Percentiles rank a stretch among this genome's conserved stretches.
These are phyloP conservation scores for Triticum aestivum DNA, from an alignment of 176 grass and related monocot species.

Conservation along the genomic window DNA sequence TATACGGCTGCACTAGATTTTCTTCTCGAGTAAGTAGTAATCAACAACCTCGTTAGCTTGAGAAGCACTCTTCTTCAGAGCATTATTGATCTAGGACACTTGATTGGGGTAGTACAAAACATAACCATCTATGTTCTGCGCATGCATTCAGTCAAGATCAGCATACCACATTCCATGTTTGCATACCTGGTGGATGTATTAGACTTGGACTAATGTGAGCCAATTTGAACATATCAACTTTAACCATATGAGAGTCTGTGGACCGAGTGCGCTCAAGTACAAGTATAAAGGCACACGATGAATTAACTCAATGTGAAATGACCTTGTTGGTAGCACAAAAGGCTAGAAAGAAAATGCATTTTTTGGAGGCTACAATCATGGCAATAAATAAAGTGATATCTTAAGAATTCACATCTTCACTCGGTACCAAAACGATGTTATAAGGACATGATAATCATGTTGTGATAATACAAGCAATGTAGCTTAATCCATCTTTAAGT, in stretches of 20 bases:
- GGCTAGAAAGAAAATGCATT: too few species aligned
- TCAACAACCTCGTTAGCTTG: too few species aligned
- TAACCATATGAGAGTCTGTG: background rate
- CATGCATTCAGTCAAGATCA: background rate
- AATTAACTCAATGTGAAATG: too few species aligned
- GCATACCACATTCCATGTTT: background rate
- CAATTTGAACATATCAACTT: background rate
- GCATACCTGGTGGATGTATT: background rate
- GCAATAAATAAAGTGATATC: too few species aligned
- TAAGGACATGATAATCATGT: too few species aligned
- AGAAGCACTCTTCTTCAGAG: background rate
- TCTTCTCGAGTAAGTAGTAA: too few species aligned
- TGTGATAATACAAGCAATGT: too few species aligned
- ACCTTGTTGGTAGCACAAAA: background rate
- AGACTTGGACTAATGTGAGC: background rate
- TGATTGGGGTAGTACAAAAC: background rate
- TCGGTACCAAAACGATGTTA: too few species aligned
- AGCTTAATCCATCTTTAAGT: slow-evolving; percentile 36
- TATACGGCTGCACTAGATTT: too few species aligned
- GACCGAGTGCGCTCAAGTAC: background rate
- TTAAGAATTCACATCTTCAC: too few species aligned
- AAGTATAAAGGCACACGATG: background rate
- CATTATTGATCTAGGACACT: background rate
- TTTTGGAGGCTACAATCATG: too few species aligned
- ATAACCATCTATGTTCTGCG: background rate